These are phyloP conservation scores for Penicillium oxalicum DNA, from an alignment of 2,329 filamentous ascomycete genomes.

Conservation along the genomic window DNA sequence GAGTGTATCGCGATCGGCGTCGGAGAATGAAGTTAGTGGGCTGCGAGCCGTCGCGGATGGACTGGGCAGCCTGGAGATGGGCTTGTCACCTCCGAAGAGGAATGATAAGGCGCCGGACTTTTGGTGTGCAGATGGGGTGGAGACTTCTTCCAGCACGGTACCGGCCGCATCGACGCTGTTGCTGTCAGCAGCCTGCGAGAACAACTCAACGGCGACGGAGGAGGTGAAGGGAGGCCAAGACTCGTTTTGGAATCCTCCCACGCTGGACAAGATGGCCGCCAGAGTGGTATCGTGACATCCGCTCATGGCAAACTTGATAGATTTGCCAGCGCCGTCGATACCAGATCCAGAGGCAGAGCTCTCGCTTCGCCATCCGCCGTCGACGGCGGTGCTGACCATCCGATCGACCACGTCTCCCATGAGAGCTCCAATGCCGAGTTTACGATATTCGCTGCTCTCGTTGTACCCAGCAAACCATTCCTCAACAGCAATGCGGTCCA, in stretches of 20 bases:
- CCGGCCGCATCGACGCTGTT: constrained; percentile 12
- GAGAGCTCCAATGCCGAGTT: constrained; percentile 76
- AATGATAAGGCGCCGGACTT: constrained; percentile 30
- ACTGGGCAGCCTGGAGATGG: constrained; percentile 9
- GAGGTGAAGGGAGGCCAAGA: constrained; percentile 92
- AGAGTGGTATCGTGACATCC: constrained; percentile 94
- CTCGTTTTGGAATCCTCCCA: constrained; percentile 68
- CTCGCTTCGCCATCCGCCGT: constrained; percentile 47
- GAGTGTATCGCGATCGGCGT: constrained; percentile 23
- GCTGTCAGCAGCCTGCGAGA: constrained; percentile 49
- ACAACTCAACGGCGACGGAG: constrained; percentile 85
- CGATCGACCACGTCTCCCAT: constrained; percentile 75
- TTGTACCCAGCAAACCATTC: constrained; percentile 90
- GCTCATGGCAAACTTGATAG: constrained; percentile 67
- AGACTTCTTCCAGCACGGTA: constrained; percentile 21
- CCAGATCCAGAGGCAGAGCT: constrained; percentile 48
- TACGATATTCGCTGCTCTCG: constrained; percentile 81
- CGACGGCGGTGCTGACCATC: constrained; percentile 62
- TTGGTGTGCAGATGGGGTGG: constrained; percentile 20
- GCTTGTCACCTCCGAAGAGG: constrained; percentile 21
- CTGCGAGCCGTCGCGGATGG: constrained; percentile 31
- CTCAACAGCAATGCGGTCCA: constrained; percentile 70
- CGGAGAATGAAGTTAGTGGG: constrained; percentile 26
- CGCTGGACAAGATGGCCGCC: constrained; percentile 66
- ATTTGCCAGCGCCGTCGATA: constrained; percentile 35